These are phyloP conservation scores for Leishmania amazonensis DNA, from an alignment of 208 protist species.

Conservation along the genomic window DNA sequence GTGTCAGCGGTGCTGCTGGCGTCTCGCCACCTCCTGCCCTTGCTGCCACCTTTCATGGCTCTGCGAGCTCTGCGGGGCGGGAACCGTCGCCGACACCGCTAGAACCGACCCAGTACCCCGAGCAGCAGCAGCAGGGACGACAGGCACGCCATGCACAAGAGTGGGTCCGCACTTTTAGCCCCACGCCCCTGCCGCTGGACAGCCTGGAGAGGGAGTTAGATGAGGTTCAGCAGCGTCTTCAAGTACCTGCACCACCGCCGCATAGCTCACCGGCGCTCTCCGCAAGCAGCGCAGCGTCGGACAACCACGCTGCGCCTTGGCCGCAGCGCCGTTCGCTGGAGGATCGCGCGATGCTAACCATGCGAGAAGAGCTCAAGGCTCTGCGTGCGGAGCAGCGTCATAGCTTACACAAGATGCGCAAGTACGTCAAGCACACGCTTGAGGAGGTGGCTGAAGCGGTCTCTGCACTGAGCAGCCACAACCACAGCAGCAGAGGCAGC, in stretches of 20 bases:
- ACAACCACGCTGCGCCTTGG: not conserved
- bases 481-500: conserved; percentile 14
- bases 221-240: conserved; percentile 8
- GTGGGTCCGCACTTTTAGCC: conserved; percentile 6
- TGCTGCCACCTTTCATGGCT: not conserved
- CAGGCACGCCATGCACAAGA: not conserved
- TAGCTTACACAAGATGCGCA: conserved; percentile 18
- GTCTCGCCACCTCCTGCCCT: not conserved
- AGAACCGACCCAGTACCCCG: not conserved
- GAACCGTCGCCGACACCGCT: not conserved
- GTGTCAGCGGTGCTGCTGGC: not conserved
- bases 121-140: not conserved
- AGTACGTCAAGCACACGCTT: conserved; percentile 14
- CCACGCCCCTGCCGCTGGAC: conserved; percentile 2
- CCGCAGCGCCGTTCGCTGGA: not conserved
- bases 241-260: not conserved
- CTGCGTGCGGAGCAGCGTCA: conserved; percentile 24
- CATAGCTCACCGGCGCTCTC: not conserved
- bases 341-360: not conserved
- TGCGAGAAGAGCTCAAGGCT: conserved; percentile 21
- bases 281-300: not conserved
- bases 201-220: conserved; percentile 1
- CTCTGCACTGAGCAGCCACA: not conserved
- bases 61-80: not conserved
- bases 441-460: conserved; percentile 5